Percentiles rank a stretch among this genome's conserved stretches.
Evolutionary conservation across 2,329 filamentous ascomycete species (phyloP).

Genomic region (Escovopsis sp.): DNA sequence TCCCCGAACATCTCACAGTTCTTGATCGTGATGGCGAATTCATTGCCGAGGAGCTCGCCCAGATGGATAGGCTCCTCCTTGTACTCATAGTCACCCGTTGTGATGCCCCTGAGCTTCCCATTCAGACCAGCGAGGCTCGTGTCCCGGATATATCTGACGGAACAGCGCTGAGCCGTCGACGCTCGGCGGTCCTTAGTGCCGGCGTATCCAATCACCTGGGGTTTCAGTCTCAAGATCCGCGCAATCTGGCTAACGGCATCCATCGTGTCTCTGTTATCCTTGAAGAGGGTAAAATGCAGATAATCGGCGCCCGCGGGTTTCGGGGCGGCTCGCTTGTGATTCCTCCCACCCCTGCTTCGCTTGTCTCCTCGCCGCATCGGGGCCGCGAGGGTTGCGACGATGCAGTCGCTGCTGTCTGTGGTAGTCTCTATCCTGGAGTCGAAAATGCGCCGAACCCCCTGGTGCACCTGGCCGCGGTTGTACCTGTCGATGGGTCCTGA

Average conservation of each 20-base stretch:
- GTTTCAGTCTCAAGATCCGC: conserved; percentile 57
- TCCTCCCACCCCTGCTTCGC: conserved; percentile 12
- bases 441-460: conserved; percentile 65
- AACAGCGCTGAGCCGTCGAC: conserved; percentile 71
- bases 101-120: conserved; percentile 44
- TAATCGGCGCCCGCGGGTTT: conserved; percentile 48
- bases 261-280: conserved; percentile 96
- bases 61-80: conserved; percentile 57
- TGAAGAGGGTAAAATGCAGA: conserved; percentile 84
- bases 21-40: conserved; percentile 84
- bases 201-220: conserved; percentile 58
- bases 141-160: conserved; percentile 37
- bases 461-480: conserved; percentile 34
- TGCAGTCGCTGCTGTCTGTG: conserved; percentile 43
- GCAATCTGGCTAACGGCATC: conserved; percentile 68
- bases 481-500: conserved; percentile 27
- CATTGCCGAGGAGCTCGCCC: conserved; percentile 75
- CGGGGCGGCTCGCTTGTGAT: conserved; percentile 13
- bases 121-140: conserved; percentile 53
- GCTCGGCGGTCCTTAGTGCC: conserved; percentile 86
- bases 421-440: conserved; percentile 60
- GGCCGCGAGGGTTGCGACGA: conserved; percentile 51
- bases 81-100: conserved; percentile 72
- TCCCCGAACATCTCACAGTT: conserved; percentile 53
- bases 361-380: conserved; percentile 22